Evolutionary conservation across 2,329 filamentous ascomycete species (phyloP).

Genomic region (Epichloe sibirici): DNA sequence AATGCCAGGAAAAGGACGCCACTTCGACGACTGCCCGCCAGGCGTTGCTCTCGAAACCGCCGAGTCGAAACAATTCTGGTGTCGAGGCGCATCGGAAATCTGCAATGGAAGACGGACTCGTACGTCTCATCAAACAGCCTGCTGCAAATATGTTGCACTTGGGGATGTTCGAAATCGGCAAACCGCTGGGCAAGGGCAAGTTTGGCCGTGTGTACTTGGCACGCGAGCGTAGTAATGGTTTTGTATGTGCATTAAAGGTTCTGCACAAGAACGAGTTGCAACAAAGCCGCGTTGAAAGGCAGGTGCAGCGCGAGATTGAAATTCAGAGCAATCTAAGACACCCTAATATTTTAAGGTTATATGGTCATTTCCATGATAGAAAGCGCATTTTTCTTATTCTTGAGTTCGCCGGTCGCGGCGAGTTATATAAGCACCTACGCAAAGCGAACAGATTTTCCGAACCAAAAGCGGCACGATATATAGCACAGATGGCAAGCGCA

Average conservation of each 20-base stretch:
- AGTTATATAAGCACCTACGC: slow-evolving; percentile 59
- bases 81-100: too few species aligned
- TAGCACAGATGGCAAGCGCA: slow-evolving; percentile 53
- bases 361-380: slow-evolving; percentile 60
- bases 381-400: slow-evolving; percentile 62
- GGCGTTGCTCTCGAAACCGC: too few species aligned
- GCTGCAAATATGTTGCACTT: slow-evolving; percentile 6
- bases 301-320: slow-evolving; percentile 60
- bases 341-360: slow-evolving; percentile 50
- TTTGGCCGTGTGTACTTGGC: slow-evolving; percentile 63
- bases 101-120: too few species aligned
- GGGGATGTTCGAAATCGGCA: slow-evolving; percentile 67
- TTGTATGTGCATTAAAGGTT: slow-evolving; percentile 61
- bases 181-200: slow-evolving; percentile 60
- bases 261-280: slow-evolving; percentile 60
- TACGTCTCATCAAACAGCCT: slow-evolving; percentile 1
- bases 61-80: too few species aligned
- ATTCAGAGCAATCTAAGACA: slow-evolving; percentile 64
- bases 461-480: slow-evolving; percentile 57
- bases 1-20: too few species aligned
- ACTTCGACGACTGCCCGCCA: too few species aligned
- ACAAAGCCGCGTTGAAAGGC: slow-evolving; percentile 54
- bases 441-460: slow-evolving; percentile 56
- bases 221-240: slow-evolving; percentile 51
- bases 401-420: slow-evolving; percentile 53